Conservation (phyloP, 2,329 filamentous ascomycete genomes). For the Ophiostoma piceae region DNA sequence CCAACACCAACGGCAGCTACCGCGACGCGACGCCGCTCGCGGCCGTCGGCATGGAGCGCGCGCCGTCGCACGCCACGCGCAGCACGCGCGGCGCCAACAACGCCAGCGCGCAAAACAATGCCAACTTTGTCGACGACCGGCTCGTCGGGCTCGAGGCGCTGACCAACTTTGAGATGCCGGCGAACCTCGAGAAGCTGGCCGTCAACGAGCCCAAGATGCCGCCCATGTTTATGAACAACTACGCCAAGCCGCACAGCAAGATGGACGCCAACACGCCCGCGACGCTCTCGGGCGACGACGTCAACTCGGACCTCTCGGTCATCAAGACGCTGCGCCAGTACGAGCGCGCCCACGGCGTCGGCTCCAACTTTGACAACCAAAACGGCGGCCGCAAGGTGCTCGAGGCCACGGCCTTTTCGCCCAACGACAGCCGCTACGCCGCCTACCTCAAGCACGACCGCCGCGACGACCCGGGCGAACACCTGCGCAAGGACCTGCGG, state of each 20-base stretch:
- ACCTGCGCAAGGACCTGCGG: constrained; percentile 47
- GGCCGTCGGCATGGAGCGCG: constrained; percentile 56
- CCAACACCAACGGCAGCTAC: constrained; percentile 36
- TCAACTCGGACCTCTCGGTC: constrained; percentile 51
- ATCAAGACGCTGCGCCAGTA: constrained; percentile 56
- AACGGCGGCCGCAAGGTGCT: constrained; percentile 52
- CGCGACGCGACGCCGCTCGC: constrained; percentile 34
- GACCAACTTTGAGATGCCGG: constrained; percentile 53
- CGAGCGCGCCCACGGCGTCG: constrained; percentile 48
- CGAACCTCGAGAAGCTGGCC: constrained; percentile 53
- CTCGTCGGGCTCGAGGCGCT: constrained; percentile 57
- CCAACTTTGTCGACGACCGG: constrained; percentile 53
- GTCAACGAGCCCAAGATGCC: constrained; percentile 55
- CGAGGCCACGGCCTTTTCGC: constrained; percentile 49
- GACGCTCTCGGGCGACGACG: constrained; percentile 47
- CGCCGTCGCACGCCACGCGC: constrained; percentile 58
- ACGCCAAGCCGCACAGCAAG: constrained; percentile 53
- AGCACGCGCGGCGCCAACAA: constrained; percentile 55
- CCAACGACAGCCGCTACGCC: constrained; percentile 45
- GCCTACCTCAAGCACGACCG: constrained; percentile 45
- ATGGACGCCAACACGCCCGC: constrained; percentile 54
- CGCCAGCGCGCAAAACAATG: constrained; percentile 33
- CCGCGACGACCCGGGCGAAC: constrained; percentile 41
- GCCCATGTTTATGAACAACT: constrained; percentile 52
- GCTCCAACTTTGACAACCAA: constrained; percentile 51